Conservation (phyloP, 306 rosid genomes). For the Gleditsia sinensis region DNA sequence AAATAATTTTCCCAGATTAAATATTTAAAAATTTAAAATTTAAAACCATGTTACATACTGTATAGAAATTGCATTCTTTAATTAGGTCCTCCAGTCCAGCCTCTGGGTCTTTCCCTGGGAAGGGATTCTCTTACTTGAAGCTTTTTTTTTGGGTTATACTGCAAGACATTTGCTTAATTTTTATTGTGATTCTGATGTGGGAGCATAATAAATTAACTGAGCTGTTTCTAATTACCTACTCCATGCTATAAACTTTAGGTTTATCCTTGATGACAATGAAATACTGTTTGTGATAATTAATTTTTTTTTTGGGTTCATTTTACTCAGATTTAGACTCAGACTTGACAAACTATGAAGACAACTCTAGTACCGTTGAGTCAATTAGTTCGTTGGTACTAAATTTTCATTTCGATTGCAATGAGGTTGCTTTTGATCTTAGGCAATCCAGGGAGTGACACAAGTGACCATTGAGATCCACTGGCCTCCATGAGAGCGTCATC, state of each 20-base stretch:
- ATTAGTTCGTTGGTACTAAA: too few relatives aligned
- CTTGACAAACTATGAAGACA: too few relatives aligned
- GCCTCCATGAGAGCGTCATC: background rate
- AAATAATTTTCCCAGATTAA: background rate
- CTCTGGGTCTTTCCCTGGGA: background rate
- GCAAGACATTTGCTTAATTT: background rate
- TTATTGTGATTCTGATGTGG: background rate
- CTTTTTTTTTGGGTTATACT: background rate
- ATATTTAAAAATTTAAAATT: background rate
- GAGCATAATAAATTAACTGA: constrained; percentile 8
- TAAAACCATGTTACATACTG: background rate
- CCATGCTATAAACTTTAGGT: background rate
- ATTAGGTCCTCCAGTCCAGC: background rate
- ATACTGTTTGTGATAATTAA: constrained; percentile 3
- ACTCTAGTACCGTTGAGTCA: too few relatives aligned
- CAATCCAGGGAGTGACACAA: background rate
- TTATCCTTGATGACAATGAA: constrained; percentile 20
- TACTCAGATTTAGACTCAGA: too few relatives aligned
- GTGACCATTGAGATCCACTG: background rate
- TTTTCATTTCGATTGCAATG: too few relatives aligned
- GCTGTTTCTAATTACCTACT: background rate
- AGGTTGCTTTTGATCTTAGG: too few relatives aligned
- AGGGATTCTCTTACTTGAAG: constrained; percentile 9
- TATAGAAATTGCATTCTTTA: background rate
- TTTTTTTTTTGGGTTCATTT: too few relatives aligned